Base-by-base conservation (phyloP, 1,284 basidiomycete species). In the Apiotrichum laibachii region DNA sequence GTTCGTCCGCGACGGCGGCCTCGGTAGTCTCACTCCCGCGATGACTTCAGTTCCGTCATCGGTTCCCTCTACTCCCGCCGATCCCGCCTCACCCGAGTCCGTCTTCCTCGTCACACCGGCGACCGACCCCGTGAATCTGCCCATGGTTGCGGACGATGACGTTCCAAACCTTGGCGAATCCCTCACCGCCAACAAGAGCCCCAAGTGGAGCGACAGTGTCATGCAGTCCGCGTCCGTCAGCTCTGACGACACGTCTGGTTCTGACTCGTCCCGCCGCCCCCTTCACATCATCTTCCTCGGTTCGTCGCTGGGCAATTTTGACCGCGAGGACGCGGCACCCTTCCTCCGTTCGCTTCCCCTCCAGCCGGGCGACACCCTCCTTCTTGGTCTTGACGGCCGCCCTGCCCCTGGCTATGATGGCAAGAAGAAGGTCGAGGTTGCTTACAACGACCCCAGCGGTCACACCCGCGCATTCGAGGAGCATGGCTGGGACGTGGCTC, bases 221-320 rank as follows among this genome's bases (percentile, higher is more conserved):
- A 39, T 16, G 0, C 18, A 12, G 15, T 31, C 67, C 7, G 57
- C 59, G 19, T 9, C 21, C 33, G 8, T 11, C 26, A 16, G n/a
- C 34, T 16, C 13, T 15, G 34, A 33, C 33, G 31, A 33, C n/a
- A 16, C 16, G 26, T 33, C 15, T n/a, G 26, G 9, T 26, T 11
- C 33, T 16, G 49, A 40, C 9, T 34, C n/a, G 26, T 31, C 26
- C 19, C 49, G 49, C 35, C 67, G 77, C 44, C 88, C 88, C 11
- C 75, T 91, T 37, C 91, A 93, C 70, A 80, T 97, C 57, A 80
- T 97, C 60, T 98, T 96, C 82, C 82, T 98, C n/a, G 95, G 95
- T 0, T 95, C 90, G 0, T 92, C 92, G 0, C 79, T 98, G 15
- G 95, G 95, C 15, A 98, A 98, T 80, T 97, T 98, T 75, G 76